Base-by-base conservation (phyloP, 2,329 filamentous ascomycete species). In the Diaporthe destruens region DNA sequence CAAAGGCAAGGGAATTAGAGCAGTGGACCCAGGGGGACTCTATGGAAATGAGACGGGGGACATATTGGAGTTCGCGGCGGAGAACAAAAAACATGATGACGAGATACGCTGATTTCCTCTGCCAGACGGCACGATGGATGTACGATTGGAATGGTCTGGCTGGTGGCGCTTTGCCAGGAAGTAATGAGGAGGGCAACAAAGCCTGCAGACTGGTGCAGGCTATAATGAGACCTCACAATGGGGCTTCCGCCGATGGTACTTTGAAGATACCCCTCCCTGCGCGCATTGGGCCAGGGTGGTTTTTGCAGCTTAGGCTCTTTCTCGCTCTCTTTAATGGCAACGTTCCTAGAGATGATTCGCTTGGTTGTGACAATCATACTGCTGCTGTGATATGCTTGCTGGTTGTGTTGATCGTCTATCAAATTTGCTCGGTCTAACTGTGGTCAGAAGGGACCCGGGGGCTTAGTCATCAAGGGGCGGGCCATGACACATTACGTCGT, bases 211-310 rank as follows among this genome's bases (percentile, higher is more conserved):
- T 53, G 32, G 47, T 29, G 61, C 44, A n/a, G 61, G 70, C 29
- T 44, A 47, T 74, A 72, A 74, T 74, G 56, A 69, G 56, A 71
- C 51, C 73, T 73, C 56, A 69, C 36, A 51, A 73, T 56, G 61
- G 66, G 71, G 42, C 56, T 69, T 71, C 66, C 55, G 71, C 47
- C 39, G 59, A 73, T 69, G 71, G 68, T 73, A 73, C 71, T 69
- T 69, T 69, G 71, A 74, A 74, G 73, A 74, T 74, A 74, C 73
- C 73, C 73, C 56, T 74, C 71, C 71, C 69, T 74, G 71, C 66
- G 72, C 68, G 68, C 56, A 51, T 66, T 47, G 66, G 56, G 29
- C 63, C 71, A 69, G 73, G 73, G 65, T 59, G 57, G 71, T 73
- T 49, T 53, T 66, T 66, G 61, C 44, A 66, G 61, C 23, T 56